Conservation (phyloP, 225 moss, liverwort and hornwort genomes). For the Physcomitrium patens region DNA sequence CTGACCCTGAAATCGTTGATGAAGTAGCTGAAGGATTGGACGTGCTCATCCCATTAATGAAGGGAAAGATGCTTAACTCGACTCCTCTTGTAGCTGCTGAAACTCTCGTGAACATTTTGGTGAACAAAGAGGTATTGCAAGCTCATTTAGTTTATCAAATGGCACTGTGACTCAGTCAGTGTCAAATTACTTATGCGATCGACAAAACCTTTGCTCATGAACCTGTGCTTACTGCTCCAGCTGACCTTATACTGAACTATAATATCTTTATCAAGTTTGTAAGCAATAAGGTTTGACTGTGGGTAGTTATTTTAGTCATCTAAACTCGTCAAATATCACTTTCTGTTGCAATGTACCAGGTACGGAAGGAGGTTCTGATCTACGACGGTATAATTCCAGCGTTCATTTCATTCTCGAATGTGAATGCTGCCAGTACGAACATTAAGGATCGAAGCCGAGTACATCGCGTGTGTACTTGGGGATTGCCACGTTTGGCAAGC, state of each 20-base stretch:
- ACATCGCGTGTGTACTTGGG: conserved; percentile 25
- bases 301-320: not conserved
- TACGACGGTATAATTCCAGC: conserved; percentile 40
- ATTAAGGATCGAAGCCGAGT: conserved; percentile 6
- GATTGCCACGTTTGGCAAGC: conserved; percentile 43
- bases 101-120: conserved; percentile 45
- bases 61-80: conserved; percentile 21
- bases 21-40: conserved; percentile 39
- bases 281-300: not conserved
- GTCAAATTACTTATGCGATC: conserved; percentile 2
- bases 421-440: conserved; percentile 1
- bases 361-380: conserved; percentile 19
- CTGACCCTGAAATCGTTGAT: conserved; percentile 32
- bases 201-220: not conserved
- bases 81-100: conserved; percentile 49
- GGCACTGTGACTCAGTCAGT: not conserved
- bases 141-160: not conserved
- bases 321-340: not conserved
- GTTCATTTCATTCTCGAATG: conserved; percentile 32
- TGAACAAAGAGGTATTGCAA: conserved; percentile 43
- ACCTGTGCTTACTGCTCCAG: not conserved
- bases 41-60: conserved; percentile 36
- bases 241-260: not conserved
- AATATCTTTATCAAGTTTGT: not conserved
- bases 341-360: conserved; percentile 32